Base-by-base conservation (phyloP, 108 stramenopile genomes). In the Nitzschia palea region DNA sequence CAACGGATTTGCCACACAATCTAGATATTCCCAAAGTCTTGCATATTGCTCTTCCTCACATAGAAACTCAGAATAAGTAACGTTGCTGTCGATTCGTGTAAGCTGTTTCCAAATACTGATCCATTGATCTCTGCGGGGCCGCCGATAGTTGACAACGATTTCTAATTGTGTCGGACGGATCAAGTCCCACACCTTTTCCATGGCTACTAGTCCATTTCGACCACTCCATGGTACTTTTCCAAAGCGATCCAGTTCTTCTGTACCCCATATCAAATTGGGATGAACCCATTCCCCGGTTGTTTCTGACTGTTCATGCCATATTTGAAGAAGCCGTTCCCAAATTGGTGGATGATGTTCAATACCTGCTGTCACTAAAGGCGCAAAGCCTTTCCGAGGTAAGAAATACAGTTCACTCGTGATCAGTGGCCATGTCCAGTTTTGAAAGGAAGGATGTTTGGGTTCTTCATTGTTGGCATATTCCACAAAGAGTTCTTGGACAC, bases 401-500 rank as follows among this genome's bases (percentile, higher is more conserved):
- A 47, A 68, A 28, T 30, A 47, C 9, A 17, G 55, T 6, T 43
- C 44, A 6, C 67, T 55, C 15, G 52, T 26, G 34, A 37, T 57
- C 5, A 10, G 57, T 12, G 67, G 67, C 67, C 67, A 68, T 23
- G 55, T 57, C 67, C 67, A 68, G 28, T 57, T 33, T 1, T 18
- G 14, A 25, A 68, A 32, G 29, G 55, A 58, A 3, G 67, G 56
- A 18, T 68, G 67, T 20, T 65, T 26, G n/a, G 20, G 22, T 3
- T 26, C 37, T 0, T 31, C 37, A 42, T 40, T 54, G 1, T 36
- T 5, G 2, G 67, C 67, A 55, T 68, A 53, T 25, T 37, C 29
- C 43, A 52, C 31, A 28, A 76, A 76, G 54, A 76, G 62, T 45
- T 76, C 74, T 44, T 67, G 65, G 17, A 76, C 65, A 40, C 62